A percentile compares a stretch with the other conserved stretches of the same genome.
phyloP scores from a whole-genome alignment of 2,329 filamentous ascomycete genomes.

The Calonectria montana region DNA sequence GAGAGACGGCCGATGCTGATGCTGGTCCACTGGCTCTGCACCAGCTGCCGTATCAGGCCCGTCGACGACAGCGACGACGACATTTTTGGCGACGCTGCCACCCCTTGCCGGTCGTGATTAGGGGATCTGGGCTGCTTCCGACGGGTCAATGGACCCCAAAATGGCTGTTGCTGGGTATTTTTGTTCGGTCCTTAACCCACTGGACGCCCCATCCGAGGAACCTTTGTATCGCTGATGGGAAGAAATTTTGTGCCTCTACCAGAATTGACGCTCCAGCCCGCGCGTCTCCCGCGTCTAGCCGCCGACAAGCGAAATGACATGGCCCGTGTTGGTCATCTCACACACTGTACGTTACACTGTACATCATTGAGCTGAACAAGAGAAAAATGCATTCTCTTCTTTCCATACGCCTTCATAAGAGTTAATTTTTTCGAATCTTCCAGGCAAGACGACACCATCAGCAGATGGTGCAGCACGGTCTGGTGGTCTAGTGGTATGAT shows the following conservation, averaged over 20 bases:
- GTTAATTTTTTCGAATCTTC: no score
- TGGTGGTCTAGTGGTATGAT: slow-evolving; percentile 77
- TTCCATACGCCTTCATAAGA: no score
- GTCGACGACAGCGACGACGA: slow-evolving; percentile 34
- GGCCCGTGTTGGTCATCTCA: slow-evolving; percentile 24
- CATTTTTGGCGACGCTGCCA: slow-evolving; percentile 37
- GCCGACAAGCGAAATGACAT: slow-evolving; percentile 39
- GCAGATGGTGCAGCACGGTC: slow-evolving; percentile 41
- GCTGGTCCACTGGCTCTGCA: slow-evolving; percentile 39
- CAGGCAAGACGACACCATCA: no score
- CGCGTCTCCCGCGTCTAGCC: slow-evolving; percentile 31
- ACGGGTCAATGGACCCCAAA: slow-evolving; percentile 1
- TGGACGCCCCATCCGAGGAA: slow-evolving; percentile 38
- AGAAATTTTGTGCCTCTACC: slow-evolving; percentile 33
- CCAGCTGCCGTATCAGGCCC: slow-evolving; percentile 44
- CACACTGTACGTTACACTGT: slow-evolving; percentile 19
- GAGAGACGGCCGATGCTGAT: slow-evolving; percentile 33
- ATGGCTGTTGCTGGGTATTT: slow-evolving; percentile 22
- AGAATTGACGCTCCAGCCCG: slow-evolving; percentile 26
- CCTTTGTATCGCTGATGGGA: slow-evolving; percentile 37
- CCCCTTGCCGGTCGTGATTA: slow-evolving; percentile 38
- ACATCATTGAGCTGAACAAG: no score
- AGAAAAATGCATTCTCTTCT: no score
- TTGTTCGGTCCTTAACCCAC: slow-evolving; percentile 29
- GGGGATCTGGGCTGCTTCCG: slow-evolving; percentile 23